These are phyloP conservation scores for Calonectria montana DNA, from an alignment of 2,329 filamentous ascomycete species.

Conservation along the genomic window DNA sequence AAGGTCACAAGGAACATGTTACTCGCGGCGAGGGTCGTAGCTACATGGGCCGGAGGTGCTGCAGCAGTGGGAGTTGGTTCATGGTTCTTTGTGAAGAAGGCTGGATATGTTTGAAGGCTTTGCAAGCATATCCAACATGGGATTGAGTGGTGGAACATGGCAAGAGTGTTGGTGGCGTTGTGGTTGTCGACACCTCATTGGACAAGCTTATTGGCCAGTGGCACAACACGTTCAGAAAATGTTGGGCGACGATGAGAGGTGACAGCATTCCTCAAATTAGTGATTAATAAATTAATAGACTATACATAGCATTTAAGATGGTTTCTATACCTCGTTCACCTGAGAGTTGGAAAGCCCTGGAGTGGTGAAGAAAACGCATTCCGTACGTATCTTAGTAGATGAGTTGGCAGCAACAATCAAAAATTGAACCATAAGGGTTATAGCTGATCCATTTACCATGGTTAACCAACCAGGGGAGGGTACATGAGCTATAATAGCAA, in stretches of 20 bases:
- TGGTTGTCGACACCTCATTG: background rate
- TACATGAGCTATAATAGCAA: too few species aligned
- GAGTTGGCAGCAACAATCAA: too few species aligned
- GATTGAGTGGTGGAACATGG: background rate
- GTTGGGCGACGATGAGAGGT: background rate
- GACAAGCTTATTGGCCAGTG: background rate
- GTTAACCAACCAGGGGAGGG: too few species aligned
- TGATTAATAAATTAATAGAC: background rate
- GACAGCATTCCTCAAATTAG: background rate
- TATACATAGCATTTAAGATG: background rate
- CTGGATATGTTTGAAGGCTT: background rate
- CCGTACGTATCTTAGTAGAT: too few species aligned
- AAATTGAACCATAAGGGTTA: too few species aligned
- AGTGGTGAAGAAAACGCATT: too few species aligned
- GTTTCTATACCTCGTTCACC: background rate
- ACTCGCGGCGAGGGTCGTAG: slow-evolving; percentile 12
- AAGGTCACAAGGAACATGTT: slow-evolving; percentile 23
- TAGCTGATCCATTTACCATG: too few species aligned
- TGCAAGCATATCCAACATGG: background rate
- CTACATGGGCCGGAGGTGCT: slow-evolving; percentile 33
- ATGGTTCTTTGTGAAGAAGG: slow-evolving; percentile 6
- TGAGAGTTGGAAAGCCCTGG: too few species aligned
- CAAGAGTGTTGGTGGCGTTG: background rate
- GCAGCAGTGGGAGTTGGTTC: slow-evolving; percentile 23
- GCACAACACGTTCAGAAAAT: background rate